Percentiles rank a stretch among this genome's conserved stretches.
Conservation (phyloP, 352 stramenopile genomes). For the Globisporangium solare region DNA sequence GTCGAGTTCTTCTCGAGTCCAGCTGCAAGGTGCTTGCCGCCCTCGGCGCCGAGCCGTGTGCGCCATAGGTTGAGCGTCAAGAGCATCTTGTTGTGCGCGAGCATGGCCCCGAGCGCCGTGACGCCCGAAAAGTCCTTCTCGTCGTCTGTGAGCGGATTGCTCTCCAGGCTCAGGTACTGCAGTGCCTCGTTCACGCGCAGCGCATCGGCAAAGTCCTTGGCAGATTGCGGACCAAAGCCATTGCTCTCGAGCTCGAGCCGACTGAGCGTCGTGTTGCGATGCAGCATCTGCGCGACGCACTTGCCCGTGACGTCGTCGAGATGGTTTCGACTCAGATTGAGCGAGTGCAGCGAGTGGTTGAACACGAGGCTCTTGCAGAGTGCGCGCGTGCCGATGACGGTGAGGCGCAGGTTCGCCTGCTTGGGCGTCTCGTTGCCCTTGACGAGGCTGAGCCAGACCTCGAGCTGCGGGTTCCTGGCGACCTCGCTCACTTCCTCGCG, state of each 20-base stretch:
- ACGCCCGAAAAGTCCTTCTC: constrained; percentile 72
- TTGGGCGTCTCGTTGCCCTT: constrained; percentile 43
- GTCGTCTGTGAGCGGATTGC: constrained; percentile 72
- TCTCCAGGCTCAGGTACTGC: constrained; percentile 64
- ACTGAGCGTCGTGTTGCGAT: constrained; percentile 54
- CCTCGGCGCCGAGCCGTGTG: constrained; percentile 58
- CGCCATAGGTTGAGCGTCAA: constrained; percentile 71
- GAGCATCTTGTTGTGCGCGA: constrained; percentile 56
- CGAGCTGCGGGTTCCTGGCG: constrained; percentile 54
- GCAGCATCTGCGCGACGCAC: constrained; percentile 49
- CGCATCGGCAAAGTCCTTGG: constrained; percentile 50
- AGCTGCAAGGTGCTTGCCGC: constrained; percentile 57
- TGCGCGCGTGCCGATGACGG: constrained; percentile 41
- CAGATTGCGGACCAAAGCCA: constrained; percentile 40
- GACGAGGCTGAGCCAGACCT: constrained; percentile 66
- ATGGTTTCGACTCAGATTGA: constrained; percentile 61
- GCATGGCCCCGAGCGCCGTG: constrained; percentile 45
- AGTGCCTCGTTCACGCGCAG: constrained; percentile 48
- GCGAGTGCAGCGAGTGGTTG: constrained; percentile 57
- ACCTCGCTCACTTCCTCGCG: constrained; percentile 74
- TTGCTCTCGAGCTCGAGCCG: constrained; percentile 72
- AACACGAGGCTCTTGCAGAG: constrained; percentile 69
- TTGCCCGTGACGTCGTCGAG: constrained; percentile 67
- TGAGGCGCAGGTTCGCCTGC: constrained; percentile 54
- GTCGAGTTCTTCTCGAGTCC: constrained; percentile 50